These are phyloP conservation scores for Darksidea phi DNA, from an alignment of 495 filamentous ascomycete species.

Conservation along the genomic window DNA sequence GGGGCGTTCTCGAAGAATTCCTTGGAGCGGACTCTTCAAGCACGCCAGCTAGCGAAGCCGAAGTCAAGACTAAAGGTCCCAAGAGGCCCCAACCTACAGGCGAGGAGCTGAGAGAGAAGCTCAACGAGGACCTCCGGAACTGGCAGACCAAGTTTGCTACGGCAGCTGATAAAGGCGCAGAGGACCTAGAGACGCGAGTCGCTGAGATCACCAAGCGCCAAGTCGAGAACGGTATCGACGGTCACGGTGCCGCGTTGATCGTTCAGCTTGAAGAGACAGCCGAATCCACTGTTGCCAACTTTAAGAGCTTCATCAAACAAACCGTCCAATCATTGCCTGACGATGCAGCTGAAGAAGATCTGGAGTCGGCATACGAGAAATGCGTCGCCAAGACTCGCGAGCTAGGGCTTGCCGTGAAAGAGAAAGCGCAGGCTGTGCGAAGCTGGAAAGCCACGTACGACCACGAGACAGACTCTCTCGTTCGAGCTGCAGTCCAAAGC, in stretches of 20 bases:
- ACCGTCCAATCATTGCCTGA: slow-evolving; percentile 58
- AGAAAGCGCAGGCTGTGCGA: slow-evolving; percentile 76
- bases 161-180: slow-evolving; percentile 75
- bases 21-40: slow-evolving; percentile 22
- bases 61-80: slow-evolving; percentile 22
- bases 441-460: slow-evolving; percentile 76
- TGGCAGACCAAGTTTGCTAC: slow-evolving; percentile 86
- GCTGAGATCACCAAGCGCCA: slow-evolving; percentile 75
- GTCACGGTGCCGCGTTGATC: slow-evolving; percentile 65
- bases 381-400: slow-evolving; percentile 62
- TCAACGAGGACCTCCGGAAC: slow-evolving; percentile 70
- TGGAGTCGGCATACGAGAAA: slow-evolving; percentile 61
- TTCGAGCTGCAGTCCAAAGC: slow-evolving; percentile 71
- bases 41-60: slow-evolving; percentile 9
- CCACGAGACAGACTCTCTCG: slow-evolving; percentile 62
- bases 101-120: slow-evolving; percentile 60
- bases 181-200: slow-evolving; percentile 66
- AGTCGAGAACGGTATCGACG: slow-evolving; percentile 61
- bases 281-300: slow-evolving; percentile 57
- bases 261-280: slow-evolving; percentile 66
- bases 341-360: slow-evolving; percentile 52
- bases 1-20: slow-evolving; percentile 20
- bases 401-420: slow-evolving; percentile 75
- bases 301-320: slow-evolving; percentile 66
- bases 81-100: slow-evolving; percentile 33